A percentile compares a stretch with the other conserved stretches of the same genome.
phyloP scores from a whole-genome alignment of 2,329 filamentous ascomycete species.

The Hortaea werneckii region DNA sequence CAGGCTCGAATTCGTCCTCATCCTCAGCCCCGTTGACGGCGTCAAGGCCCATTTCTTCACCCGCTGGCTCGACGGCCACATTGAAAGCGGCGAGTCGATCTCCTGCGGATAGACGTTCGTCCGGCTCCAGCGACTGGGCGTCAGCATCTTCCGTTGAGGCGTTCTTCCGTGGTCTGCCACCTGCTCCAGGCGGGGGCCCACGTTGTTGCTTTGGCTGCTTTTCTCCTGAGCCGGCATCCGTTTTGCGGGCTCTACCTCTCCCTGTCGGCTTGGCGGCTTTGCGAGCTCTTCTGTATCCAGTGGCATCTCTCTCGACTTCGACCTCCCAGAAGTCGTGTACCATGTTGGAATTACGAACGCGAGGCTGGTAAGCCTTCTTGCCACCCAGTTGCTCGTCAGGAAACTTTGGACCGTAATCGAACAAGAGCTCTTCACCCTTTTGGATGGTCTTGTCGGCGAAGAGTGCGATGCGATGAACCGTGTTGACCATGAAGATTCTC shows the following conservation, averaged over 20 bases:
- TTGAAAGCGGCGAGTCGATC: conserved; percentile 8
- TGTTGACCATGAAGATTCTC: conserved; percentile 61
- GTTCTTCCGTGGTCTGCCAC: not conserved
- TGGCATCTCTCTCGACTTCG: conserved; percentile 11
- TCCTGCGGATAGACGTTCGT: not conserved
- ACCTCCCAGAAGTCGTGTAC: conserved; percentile 15
- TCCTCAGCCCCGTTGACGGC: not conserved
- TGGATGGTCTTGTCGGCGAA: conserved; percentile 56
- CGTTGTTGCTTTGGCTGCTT: not conserved
- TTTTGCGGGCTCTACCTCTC: conserved; percentile 9
- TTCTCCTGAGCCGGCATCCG: conserved; percentile 3
- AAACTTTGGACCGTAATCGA: conserved; percentile 55
- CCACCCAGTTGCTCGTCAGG: conserved; percentile 17
- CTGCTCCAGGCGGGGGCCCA: not conserved
- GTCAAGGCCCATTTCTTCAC: not conserved
- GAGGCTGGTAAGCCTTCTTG: conserved; percentile 11
- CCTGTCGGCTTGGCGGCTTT: conserved; percentile 4
- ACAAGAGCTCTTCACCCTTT: conserved; percentile 68
- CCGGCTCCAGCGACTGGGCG: not conserved
- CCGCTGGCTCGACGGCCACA: conserved; percentile 4
- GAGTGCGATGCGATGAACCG: conserved; percentile 64
- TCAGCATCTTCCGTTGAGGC: not conserved
- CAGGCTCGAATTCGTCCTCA: conserved; percentile 10
- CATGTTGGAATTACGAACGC: conserved; percentile 14
- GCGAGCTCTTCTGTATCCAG: conserved; percentile 8